Evolutionary conservation across 768 basidiomycete species (phyloP).

Genomic region (Phylloporus sp.): DNA sequence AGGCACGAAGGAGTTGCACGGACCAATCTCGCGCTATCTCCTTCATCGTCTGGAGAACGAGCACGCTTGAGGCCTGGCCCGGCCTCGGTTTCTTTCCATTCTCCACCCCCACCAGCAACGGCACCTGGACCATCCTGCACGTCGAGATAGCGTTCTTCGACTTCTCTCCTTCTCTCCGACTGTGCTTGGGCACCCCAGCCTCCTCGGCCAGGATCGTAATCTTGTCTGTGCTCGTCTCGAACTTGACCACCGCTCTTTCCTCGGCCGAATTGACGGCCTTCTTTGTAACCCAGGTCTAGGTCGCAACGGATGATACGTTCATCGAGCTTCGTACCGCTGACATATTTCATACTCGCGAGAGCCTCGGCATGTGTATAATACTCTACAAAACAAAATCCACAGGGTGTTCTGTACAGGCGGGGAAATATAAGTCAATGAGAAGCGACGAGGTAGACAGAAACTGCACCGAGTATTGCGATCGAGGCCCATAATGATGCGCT

Average conservation of each 20-base stretch:
- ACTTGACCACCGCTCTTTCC: slow-evolving; percentile 98
- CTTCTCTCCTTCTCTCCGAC: slow-evolving; percentile 71
- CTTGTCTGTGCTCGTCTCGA: slow-evolving; percentile 93
- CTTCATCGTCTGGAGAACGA: slow-evolving; percentile 78
- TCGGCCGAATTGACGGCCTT: slow-evolving; percentile 94
- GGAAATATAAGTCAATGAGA: slow-evolving; percentile 4
- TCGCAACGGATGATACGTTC: slow-evolving; percentile 98
- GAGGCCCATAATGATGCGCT: slow-evolving; percentile 92
- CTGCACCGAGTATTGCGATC: slow-evolving; percentile 81
- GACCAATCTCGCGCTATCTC: slow-evolving; percentile 53
- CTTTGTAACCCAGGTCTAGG: slow-evolving; percentile 93
- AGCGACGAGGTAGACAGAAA: neutral
- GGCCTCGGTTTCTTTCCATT: slow-evolving; percentile 73
- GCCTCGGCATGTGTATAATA: slow-evolving; percentile 96
- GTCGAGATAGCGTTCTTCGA: slow-evolving; percentile 85
- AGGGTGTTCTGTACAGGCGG: slow-evolving; percentile 63
- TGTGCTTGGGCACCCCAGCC: slow-evolving; percentile 92
- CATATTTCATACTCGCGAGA: slow-evolving; percentile 85
- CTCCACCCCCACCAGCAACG: slow-evolving; percentile 79
- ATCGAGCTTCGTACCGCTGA: slow-evolving; percentile 98
- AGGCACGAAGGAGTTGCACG: slow-evolving; percentile 23
- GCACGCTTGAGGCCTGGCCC: slow-evolving; percentile 55
- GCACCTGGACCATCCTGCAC: slow-evolving; percentile 75
- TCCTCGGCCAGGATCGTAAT: slow-evolving; percentile 95
- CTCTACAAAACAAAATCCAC: slow-evolving; percentile 94